Evolutionary conservation across 345 rosid species (phyloP).

Genomic region (Heritiera littoralis): DNA sequence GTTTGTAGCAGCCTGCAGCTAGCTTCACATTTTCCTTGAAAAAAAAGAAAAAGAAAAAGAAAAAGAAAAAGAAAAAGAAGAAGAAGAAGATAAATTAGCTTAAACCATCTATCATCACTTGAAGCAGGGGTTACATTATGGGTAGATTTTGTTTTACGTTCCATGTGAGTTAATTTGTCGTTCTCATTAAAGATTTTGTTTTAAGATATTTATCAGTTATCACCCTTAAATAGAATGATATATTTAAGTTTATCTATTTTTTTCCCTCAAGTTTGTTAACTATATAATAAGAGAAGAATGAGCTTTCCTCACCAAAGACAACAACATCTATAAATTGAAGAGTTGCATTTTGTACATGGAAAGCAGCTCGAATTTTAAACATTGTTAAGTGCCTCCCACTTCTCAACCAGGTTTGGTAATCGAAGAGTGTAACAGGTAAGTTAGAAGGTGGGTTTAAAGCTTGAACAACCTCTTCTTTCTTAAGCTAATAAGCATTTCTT

Average conservation of each 20-base stretch:
- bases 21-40: neutral
- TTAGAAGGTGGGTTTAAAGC: neutral
- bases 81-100: neutral
- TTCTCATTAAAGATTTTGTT: slow-evolving; percentile 2
- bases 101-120: slow-evolving; percentile 14
- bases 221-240: too few species aligned
- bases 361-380: neutral
- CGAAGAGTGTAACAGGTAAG: neutral
- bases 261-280: too few species aligned
- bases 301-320: too few species aligned
- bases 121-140: slow-evolving; percentile 9
- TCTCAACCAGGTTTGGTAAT: neutral
- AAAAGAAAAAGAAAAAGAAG: neutral
- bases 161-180: slow-evolving; percentile 14
- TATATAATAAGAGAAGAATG: too few species aligned
- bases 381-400: too few species aligned
- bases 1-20: neutral
- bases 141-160: slow-evolving; percentile 16
- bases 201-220: too few species aligned
- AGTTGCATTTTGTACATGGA: neutral
- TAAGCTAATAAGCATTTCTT: neutral
- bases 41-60: neutral
- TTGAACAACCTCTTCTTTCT: neutral
- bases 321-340: neutral
- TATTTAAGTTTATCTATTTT: too few species aligned